A percentile compares a stretch with the other conserved stretches of the same genome.
Evolutionary conservation across 2,329 filamentous ascomycete genomes (phyloP).

Genomic region (Fusarium nodosum): DNA sequence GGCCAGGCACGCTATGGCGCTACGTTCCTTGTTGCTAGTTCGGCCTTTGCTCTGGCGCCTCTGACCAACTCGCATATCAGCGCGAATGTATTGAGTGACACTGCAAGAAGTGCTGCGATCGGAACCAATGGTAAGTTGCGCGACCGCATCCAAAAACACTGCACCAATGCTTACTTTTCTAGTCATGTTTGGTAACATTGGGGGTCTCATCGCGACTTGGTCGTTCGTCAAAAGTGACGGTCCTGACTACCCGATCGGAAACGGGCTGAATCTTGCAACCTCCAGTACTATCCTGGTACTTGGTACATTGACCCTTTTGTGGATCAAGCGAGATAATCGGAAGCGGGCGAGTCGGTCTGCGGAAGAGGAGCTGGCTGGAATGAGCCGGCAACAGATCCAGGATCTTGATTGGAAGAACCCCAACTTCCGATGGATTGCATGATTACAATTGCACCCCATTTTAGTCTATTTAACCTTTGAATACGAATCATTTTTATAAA

Average conservation of each 20-base stretch:
- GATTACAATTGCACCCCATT: neutral
- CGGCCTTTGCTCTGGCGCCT: constrained; percentile 25
- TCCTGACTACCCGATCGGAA: constrained; percentile 76
- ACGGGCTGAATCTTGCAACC: constrained; percentile 76
- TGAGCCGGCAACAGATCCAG: constrained; percentile 66
- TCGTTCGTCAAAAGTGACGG: constrained; percentile 72
- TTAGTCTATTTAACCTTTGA: neutral
- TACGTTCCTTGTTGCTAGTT: constrained; percentile 73
- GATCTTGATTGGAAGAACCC: constrained; percentile 77
- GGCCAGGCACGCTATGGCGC: constrained; percentile 73
- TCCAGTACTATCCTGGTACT: constrained; percentile 64
- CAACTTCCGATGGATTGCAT: constrained; percentile 68
- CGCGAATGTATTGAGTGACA: constrained; percentile 79
- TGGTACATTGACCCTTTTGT: constrained; percentile 61
- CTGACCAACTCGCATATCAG: constrained; percentile 60
- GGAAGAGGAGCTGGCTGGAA: constrained; percentile 64
- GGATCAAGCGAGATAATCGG: constrained; percentile 74
- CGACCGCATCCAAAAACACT: rapidly evolving
- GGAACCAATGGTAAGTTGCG: constrained; percentile 61
- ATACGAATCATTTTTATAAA: neutral
- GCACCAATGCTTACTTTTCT: neutral
- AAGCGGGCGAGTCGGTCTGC: constrained; percentile 47
- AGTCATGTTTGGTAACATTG: constrained; percentile 79
- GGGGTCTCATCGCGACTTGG: constrained; percentile 75
- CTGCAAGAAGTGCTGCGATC: constrained; percentile 75